Evolutionary conservation across 345 rosid species (phyloP).

Genomic region (Hevea brasiliensis): DNA sequence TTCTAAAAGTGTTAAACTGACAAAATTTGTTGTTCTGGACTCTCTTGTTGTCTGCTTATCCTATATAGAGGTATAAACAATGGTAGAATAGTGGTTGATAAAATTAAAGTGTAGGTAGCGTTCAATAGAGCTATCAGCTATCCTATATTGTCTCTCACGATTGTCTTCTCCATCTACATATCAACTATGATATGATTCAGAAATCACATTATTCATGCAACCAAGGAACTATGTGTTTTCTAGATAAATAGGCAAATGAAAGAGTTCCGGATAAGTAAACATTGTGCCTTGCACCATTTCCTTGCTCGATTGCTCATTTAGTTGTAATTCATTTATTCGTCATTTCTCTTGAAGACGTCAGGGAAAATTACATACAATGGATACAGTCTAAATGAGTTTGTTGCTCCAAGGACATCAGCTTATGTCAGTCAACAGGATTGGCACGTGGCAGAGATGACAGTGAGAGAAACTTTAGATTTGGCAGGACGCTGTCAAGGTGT

Average conservation of each 20-base stretch:
- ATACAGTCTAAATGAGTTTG: constrained; percentile 70
- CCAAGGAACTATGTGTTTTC: neutral
- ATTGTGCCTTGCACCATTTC: neutral
- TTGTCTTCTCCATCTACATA: neutral
- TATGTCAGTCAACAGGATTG: constrained; percentile 95
- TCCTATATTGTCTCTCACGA: neutral
- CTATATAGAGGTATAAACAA: neutral
- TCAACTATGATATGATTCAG: neutral
- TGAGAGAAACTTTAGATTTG: constrained; percentile 81
- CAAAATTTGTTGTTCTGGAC: neutral
- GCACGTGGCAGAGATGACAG: constrained; percentile 97
- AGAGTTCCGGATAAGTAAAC: neutral
- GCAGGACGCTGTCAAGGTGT: constrained; percentile 96
- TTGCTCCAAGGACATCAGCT: constrained; percentile 85
- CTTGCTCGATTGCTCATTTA: neutral
- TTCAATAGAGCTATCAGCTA: neutral
- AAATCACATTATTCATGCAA: neutral
- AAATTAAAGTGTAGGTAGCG: neutral
- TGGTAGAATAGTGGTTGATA: neutral
- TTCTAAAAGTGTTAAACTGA: neutral
- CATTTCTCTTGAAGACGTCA: constrained; percentile 51
- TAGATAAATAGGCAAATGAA: neutral
- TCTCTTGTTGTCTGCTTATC: neutral
- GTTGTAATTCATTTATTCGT: constrained; percentile 10
- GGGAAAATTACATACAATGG: constrained; percentile 87